phyloP scores from a whole-genome alignment of 345 rosid genomes.

The Camelina sativa region DNA sequence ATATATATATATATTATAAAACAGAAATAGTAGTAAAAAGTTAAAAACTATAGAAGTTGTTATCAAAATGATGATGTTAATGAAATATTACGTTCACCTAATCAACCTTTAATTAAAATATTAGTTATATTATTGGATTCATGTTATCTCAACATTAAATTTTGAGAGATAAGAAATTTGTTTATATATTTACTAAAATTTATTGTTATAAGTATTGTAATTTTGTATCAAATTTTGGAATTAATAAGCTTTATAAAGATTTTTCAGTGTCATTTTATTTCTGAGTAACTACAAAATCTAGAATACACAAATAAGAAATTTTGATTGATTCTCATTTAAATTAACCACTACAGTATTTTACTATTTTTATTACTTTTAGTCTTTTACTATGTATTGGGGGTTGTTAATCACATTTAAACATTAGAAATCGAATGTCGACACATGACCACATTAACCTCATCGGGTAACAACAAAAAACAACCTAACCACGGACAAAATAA shows the following conservation, averaged over 20 bases:
- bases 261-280: background rate
- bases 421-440: background rate
- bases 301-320: background rate
- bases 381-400: background rate
- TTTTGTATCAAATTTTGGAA: background rate
- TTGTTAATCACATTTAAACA: background rate
- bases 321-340: no score
- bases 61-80: slow-evolving; percentile 18
- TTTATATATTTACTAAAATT: background rate
- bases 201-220: background rate
- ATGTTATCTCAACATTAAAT: background rate
- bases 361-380: no score
- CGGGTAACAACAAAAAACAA: no score
- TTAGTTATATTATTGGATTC: background rate
- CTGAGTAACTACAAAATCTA: background rate
- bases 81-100: background rate
- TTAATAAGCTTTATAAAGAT: background rate
- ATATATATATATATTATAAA: no score
- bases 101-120: background rate
- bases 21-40: background rate
- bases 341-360: no score
- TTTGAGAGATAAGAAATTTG: background rate
- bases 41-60: background rate
- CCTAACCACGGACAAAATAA: no score
- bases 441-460: no score